These are phyloP conservation scores for Erigeron philadelphicus DNA, from an alignment of 140 eudicot genomes.

Conservation along the genomic window DNA sequence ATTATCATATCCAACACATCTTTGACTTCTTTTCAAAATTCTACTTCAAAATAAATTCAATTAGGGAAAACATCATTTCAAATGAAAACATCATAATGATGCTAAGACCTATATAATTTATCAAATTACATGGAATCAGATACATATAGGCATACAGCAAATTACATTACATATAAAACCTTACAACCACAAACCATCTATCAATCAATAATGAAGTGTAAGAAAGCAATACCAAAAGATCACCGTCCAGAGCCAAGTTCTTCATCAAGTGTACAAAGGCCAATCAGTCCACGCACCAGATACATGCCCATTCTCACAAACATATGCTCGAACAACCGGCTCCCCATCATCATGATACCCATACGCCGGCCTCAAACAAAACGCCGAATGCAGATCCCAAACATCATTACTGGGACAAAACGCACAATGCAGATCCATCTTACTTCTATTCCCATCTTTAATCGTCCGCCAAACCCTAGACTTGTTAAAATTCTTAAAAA, in stretches of 20 bases:
- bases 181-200: slow-evolving; percentile 14
- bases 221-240: slow-evolving; percentile 24
- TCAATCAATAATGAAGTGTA: neutral
- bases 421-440: slow-evolving; percentile 63
- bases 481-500: slow-evolving; percentile 74
- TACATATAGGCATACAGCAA: slow-evolving; percentile 24
- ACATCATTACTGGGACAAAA: slow-evolving; percentile 63
- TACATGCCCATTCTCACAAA: slow-evolving; percentile 95
- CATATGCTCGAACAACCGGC: slow-evolving; percentile 93
- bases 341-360: slow-evolving; percentile 97
- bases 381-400: slow-evolving; percentile 93
- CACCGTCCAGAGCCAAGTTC: neutral
- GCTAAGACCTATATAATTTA: neutral
- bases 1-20: neutral
- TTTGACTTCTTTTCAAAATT: neutral
- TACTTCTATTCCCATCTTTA: slow-evolving; percentile 67
- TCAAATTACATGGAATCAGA: slow-evolving; percentile 10
- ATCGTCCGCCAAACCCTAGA: slow-evolving; percentile 95
- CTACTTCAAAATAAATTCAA: neutral
- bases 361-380: slow-evolving; percentile 85
- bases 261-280: slow-evolving; percentile 64
- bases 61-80: neutral
- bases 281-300: slow-evolving; percentile 98
- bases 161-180: slow-evolving; percentile 1
- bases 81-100: neutral